Evolutionary conservation across 192 early-diverging fungal genomes (phyloP), one percentile per base, ranked within the genome.

Genomic region (Geranomyces michiganensis): DNA sequence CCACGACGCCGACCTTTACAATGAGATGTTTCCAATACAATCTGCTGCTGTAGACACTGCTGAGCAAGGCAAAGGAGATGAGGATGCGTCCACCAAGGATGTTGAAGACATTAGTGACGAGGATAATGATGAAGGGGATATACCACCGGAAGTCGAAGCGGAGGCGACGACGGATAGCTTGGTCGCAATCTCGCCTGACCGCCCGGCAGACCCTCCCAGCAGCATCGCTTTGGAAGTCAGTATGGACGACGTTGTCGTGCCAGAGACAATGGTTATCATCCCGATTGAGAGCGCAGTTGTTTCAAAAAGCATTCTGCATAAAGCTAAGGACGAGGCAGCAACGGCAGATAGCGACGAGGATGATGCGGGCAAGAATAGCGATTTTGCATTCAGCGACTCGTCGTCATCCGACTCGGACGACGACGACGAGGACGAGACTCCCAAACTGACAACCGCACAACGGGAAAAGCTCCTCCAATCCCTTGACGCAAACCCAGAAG

Each of bases 401-500:
- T 43, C 15, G 17, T 36, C 53, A 2, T 65, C 47, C 13, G 64
- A 48, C n/a, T 14, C 8, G 0, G 36, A 30, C 32, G 26, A 29
- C 32, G 21, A 17, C 9, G 66, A 68, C 17, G 60, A 62, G 14
- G 70, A 53, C 30, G 62, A 43, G 21, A 48, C 36, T 2, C 64
- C 71, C 5, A 51, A 15, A 27, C 48, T 73, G 10, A 66, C 58
- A 17, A n/a, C 32, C n/a, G 63, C 56, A 31, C 51, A 73, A 47
- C 30, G 71, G 0, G 71, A 73, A 67, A 65, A 59, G 3, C 62
- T 63, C 15, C 56, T 73, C 17, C 44, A 56, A 43, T 31, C 62
- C 66, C 56, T 62, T 15, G 73, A 74, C 58, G 73, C 41, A 10
- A 17, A 33, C 29, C 59, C 59, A 2, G 61, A 47, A 55, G 70